Evolutionary conservation across 306 rosid species (phyloP).

Genomic region (Sophora flavescens): DNA sequence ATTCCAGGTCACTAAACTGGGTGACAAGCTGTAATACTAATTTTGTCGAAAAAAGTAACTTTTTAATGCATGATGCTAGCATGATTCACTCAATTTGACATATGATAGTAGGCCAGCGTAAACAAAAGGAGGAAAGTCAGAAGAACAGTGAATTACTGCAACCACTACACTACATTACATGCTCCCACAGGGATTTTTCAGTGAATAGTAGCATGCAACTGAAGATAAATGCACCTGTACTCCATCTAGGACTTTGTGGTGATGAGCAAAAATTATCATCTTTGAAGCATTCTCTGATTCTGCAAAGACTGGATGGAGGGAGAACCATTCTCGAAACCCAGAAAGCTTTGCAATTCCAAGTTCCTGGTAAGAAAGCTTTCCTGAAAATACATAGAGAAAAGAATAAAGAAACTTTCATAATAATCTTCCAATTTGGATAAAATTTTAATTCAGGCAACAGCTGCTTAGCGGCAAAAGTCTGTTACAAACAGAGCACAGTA

Average conservation of each 20-base stretch:
- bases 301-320: conserved; percentile 78
- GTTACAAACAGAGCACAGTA: not conserved
- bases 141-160: conserved; percentile 17
- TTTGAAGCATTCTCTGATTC: conserved; percentile 74
- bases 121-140: conserved; percentile 4
- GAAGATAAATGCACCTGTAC: conserved; percentile 69
- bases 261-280: conserved; percentile 96
- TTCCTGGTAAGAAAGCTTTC: conserved; percentile 80
- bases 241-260: conserved; percentile 90
- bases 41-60: conserved; percentile 37
- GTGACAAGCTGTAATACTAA: not conserved
- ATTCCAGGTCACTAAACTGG: conserved; percentile 22
- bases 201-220: conserved; percentile 41
- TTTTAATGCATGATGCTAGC: conserved; percentile 26
- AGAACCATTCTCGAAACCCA: conserved; percentile 90
- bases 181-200: conserved; percentile 7
- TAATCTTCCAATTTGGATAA: conserved; percentile 28
- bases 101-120: conserved; percentile 26
- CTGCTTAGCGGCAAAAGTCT: conserved; percentile 3
- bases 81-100: conserved; percentile 20
- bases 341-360: conserved; percentile 91
- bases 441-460: conserved; percentile 22
- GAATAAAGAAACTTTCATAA: conserved; percentile 31
- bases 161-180: conserved; percentile 23
- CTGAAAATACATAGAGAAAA: conserved; percentile 37